Percentiles rank a stretch among this genome's conserved stretches.
These are phyloP conservation scores for Monascus purpureus DNA, from an alignment of 495 filamentous ascomycete genomes.

Conservation along the genomic window DNA sequence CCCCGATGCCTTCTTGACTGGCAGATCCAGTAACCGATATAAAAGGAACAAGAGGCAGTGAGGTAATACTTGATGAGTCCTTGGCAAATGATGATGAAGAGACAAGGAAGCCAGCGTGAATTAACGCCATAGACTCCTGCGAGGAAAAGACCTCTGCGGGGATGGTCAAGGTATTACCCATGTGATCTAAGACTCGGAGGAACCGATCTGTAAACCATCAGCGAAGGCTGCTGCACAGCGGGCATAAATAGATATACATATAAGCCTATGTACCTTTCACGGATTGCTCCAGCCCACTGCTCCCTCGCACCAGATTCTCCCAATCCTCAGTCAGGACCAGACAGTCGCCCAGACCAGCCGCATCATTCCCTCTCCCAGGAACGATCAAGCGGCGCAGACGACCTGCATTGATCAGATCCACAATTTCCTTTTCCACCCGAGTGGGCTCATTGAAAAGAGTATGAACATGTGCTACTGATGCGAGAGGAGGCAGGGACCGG, in stretches of 20 bases:
- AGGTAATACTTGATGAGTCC: conserved; percentile 33
- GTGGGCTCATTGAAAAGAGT: conserved; percentile 52
- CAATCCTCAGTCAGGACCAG: conserved; percentile 52
- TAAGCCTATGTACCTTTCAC: conserved; percentile 44
- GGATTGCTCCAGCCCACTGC: conserved; percentile 24
- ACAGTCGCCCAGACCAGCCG: conserved; percentile 51
- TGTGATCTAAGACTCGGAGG: conserved; percentile 33
- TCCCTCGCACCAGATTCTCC: conserved; percentile 38
- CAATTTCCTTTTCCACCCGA: conserved; percentile 58
- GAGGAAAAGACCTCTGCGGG: conserved; percentile 29
- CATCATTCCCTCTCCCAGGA: conserved; percentile 46
- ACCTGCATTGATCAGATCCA: conserved; percentile 44
- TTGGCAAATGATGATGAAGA: conserved; percentile 36
- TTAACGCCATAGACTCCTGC: conserved; percentile 42
- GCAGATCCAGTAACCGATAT: conserved; percentile 44
- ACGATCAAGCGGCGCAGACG: conserved; percentile 51
- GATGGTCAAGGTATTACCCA: conserved; percentile 41
- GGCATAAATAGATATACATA: too few relatives aligned
- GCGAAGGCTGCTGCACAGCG: too few relatives aligned
- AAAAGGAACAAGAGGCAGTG: conserved; percentile 34
- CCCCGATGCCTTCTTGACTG: conserved; percentile 9
- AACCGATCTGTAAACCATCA: conserved; percentile 41
- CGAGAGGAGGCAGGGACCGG: conserved; percentile 50
- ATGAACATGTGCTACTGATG: conserved; percentile 59
- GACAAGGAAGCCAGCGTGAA: conserved; percentile 57